Percentiles rank a stretch among this genome's conserved stretches.
phyloP scores from a whole-genome alignment of 2,329 filamentous ascomycete genomes.

The Diaporthe sp. region DNA sequence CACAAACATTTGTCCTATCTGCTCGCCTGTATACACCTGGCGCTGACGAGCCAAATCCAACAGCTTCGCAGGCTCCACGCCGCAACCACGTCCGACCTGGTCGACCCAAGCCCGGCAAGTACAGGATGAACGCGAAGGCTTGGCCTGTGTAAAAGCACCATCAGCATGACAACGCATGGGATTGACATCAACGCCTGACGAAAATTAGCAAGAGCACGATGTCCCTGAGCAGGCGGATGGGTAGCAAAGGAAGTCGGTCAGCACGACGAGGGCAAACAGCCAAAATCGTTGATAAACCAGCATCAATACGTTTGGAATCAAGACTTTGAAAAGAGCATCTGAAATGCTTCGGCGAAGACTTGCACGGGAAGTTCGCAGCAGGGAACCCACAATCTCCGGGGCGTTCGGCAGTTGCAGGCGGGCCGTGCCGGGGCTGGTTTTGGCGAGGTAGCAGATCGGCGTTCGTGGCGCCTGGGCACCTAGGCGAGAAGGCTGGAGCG shows the following conservation, averaged over 20 bases:
- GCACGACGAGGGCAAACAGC: not conserved
- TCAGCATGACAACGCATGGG: not conserved
- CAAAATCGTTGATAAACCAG: no score
- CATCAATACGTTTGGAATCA: no score
- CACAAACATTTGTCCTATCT: not conserved
- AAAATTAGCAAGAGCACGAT: not conserved
- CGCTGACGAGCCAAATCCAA: not conserved
- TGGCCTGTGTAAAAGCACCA: not conserved
- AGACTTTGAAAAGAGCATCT: no score
- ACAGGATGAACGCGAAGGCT: not conserved
- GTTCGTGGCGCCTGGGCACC: slow-evolving; percentile 9
- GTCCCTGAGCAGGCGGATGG: no score
- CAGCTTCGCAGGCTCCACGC: slow-evolving; percentile 12
- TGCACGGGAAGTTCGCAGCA: not conserved
- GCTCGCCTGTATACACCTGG: not conserved
- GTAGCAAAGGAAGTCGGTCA: no score
- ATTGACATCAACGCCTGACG: not conserved
- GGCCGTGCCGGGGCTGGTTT: slow-evolving; percentile 23
- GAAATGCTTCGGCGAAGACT: not conserved
- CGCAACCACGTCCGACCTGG: not conserved
- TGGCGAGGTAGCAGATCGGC: slow-evolving; percentile 27
- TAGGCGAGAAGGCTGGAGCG: not conserved
- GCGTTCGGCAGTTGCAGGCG: not conserved
- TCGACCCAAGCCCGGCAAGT: not conserved
- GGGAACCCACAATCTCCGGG: not conserved